Evolutionary conservation across 1,139 yeast genomes (phyloP).

Genomic region (Magnusiomyces paraingens): DNA sequence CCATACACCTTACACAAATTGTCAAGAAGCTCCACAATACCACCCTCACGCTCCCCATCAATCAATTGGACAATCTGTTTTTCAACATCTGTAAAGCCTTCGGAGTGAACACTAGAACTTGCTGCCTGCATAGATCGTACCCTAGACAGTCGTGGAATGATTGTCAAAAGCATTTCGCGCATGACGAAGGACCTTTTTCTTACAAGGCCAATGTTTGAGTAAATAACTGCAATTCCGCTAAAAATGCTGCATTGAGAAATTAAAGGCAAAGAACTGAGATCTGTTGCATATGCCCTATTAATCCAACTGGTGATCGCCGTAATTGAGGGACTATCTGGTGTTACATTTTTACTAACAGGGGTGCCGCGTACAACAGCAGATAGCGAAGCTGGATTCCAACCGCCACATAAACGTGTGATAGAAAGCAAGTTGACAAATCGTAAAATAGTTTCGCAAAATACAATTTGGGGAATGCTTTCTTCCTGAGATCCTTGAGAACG

Average conservation of each 20-base stretch:
- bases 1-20: slow-evolving; percentile 29
- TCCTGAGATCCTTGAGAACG: slow-evolving; percentile 54
- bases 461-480: slow-evolving; percentile 77
- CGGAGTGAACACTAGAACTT: slow-evolving; percentile 20
- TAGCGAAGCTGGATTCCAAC: slow-evolving; percentile 40
- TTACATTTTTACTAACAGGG: slow-evolving; percentile 22
- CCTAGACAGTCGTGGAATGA: slow-evolving; percentile 41
- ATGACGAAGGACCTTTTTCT: slow-evolving; percentile 69
- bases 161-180: slow-evolving; percentile 49
- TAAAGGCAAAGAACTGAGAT: slow-evolving; percentile 40
- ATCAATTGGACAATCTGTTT: slow-evolving; percentile 13
- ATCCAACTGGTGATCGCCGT: slow-evolving; percentile 32
- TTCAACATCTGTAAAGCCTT: slow-evolving; percentile 9
- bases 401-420: slow-evolving; percentile 46
- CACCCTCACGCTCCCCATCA: slow-evolving; percentile 21
- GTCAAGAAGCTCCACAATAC: slow-evolving; percentile 27
- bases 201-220: slow-evolving; percentile 51
- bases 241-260: slow-evolving; percentile 42
- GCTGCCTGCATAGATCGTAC: slow-evolving; percentile 23
- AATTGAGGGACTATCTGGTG: slow-evolving; percentile 24
- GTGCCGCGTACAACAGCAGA: slow-evolving; percentile 38
- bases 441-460: slow-evolving; percentile 65
- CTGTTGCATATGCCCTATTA: slow-evolving; percentile 42
- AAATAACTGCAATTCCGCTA: slow-evolving; percentile 59
- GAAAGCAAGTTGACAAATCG: slow-evolving; percentile 60